Conservation (phyloP, 208 protist species). For the Giardia muris region DNA sequence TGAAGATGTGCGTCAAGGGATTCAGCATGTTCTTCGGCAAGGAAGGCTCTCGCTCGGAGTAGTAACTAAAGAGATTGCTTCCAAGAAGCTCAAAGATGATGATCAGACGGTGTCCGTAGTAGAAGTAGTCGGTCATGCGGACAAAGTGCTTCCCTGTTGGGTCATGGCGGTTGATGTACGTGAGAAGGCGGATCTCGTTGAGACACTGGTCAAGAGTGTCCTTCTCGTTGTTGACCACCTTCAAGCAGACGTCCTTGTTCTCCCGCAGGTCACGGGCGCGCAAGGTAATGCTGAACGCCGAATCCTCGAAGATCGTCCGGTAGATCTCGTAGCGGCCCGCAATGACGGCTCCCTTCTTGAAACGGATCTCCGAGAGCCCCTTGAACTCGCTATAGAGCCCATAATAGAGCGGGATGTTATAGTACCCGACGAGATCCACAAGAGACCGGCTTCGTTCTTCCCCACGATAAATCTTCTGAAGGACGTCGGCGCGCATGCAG, state of each 20-base stretch:
- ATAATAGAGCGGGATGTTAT: neutral
- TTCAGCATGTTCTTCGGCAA: neutral
- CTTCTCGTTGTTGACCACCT: constrained; percentile 87
- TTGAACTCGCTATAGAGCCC: neutral
- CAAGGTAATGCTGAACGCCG: neutral
- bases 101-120: constrained; percentile 49
- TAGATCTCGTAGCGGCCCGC: neutral
- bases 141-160: constrained; percentile 66
- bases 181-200: constrained; percentile 78
- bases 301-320: neutral
- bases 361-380: neutral
- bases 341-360: neutral
- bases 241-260: constrained; percentile 71
- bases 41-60: neutral
- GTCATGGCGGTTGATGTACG: constrained; percentile 65
- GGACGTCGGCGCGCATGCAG: neutral
- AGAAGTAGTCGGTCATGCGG: constrained; percentile 78
- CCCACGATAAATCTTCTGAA: neutral
- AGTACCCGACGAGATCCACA: neutral
- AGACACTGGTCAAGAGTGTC: constrained; percentile 85
- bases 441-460: neutral
- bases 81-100: constrained; percentile 36
- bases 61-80: constrained; percentile 23
- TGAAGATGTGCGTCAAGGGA: constrained; percentile 24
- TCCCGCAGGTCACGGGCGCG: constrained; percentile 63